Evolutionary conservation across 352 stramenopile species (phyloP).

Genomic region (Globisporangium abappressorium): DNA sequence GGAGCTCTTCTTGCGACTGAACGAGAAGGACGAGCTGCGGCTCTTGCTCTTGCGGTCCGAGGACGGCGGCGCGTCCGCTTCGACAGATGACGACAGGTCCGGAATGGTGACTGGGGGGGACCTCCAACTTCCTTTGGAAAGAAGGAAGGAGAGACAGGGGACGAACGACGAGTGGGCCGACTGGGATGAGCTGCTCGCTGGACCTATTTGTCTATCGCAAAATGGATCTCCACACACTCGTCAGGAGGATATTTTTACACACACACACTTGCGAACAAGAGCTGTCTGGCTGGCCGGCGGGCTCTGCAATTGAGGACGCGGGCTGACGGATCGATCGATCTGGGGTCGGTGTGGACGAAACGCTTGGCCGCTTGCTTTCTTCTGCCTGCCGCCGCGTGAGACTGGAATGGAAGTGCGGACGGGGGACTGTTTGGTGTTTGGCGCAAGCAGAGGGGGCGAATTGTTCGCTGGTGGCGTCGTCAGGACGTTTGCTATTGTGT

Average conservation of each 20-base stretch:
- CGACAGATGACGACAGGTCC: neutral
- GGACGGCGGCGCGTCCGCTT: neutral
- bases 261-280: no score
- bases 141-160: neutral
- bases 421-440: neutral
- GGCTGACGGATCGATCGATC: neutral
- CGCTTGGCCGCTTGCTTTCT: constrained; percentile 1
- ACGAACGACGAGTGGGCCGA: no score
- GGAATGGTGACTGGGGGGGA: constrained; percentile 3
- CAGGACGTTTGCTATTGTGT: neutral
- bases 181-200: no score
- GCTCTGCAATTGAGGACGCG: neutral
- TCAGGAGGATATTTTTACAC: no score
- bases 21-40: constrained; percentile 4
- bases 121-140: neutral
- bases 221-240: no score
- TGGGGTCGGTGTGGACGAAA: neutral
- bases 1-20: constrained; percentile 8
- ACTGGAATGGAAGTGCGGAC: neutral
- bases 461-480: constrained; percentile 7
- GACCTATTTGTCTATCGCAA: no score
- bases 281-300: no score
- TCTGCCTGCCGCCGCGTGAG: neutral
- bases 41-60: neutral
- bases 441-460: neutral